Evolutionary conservation across 2,329 filamentous ascomycete species (phyloP), one percentile per base, ranked within the genome.

Genomic region (Cercospora brassicicola): DNA sequence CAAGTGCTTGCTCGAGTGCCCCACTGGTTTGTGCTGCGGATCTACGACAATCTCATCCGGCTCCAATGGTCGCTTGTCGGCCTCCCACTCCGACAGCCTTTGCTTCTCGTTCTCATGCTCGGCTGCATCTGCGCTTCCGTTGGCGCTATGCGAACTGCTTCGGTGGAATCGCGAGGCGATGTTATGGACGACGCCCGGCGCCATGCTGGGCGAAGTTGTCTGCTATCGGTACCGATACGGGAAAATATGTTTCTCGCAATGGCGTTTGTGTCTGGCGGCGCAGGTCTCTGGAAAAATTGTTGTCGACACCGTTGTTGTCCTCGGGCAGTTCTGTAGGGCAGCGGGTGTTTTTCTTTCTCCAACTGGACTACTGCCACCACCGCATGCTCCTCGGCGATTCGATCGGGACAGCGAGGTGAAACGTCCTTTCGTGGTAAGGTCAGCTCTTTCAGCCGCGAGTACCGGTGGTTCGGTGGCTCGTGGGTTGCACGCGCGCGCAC

Each of bases 61-160:
- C 70, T 78, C 81, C 61, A 84, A 72, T 10, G 82, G 79, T 48
- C 74, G 75, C 74, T 81, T 82, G 26, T 81, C 76, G 23, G 80
- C 81, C 70, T 83, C 80, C 83, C 83, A 85, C 57, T 82, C 79
- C 39, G 79, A 79, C 23, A 84, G 76, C 33, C 76, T 76, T 66
- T 75, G 77, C 76, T 83, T 84, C 77, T 85, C 83, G 57, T 83
- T 78, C 67, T 84, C 82, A 72, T 81, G 82, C 69, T 77, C 78
- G 55, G 67, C 70, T 63, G 68, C 67, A 39, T 73, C 70, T 45
- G 72, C 72, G 30, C 36, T 64, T 23, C 48, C 51, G 60, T 70
- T 68, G 59, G 76, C 74, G 33, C 59, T 73, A 65, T 72, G 65
- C 33, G 51, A 71, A 71, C 76, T 76, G 66, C 73, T 72, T 59